Percentiles rank a stretch among this genome's conserved stretches.
Conservation (phyloP, 176 grass and related monocot genomes). For the Oryza australiensis region DNA sequence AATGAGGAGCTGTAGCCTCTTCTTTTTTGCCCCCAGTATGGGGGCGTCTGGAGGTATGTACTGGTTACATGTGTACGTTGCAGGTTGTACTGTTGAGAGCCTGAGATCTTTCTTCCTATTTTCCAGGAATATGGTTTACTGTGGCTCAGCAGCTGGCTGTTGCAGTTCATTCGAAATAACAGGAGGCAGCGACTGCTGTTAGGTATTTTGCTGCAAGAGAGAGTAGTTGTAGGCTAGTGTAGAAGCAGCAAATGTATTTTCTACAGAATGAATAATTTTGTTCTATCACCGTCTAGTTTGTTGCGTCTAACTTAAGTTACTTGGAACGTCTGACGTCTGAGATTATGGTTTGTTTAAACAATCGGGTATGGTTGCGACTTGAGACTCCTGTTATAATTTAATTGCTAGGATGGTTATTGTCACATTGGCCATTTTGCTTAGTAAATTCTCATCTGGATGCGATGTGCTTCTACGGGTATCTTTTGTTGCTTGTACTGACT, state of each 20-base stretch:
- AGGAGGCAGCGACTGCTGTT: neutral
- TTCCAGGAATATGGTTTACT: slow-evolving; percentile 4
- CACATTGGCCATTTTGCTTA: neutral
- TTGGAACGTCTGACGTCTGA: neutral
- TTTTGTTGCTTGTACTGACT: no score
- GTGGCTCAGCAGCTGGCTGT: neutral
- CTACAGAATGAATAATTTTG: neutral
- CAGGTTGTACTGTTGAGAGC: neutral
- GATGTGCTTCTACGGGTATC: neutral
- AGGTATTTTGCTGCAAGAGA: neutral
- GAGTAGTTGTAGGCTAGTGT: slow-evolving; percentile 42
- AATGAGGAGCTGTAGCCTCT: slow-evolving; percentile 21
- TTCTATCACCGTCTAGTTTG: neutral
- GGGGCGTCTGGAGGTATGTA: slow-evolving; percentile 1
- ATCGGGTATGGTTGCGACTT: neutral
- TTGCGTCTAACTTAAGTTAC: neutral
- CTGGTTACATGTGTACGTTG: neutral
- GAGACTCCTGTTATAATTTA: neutral
- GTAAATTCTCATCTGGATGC: neutral
- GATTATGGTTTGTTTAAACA: slow-evolving; percentile 3
- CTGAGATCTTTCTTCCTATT: neutral
- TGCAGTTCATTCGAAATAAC: slow-evolving; percentile 32
- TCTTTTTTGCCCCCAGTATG: neutral
- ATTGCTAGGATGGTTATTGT: slow-evolving; percentile 19
- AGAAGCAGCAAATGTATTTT: slow-evolving; percentile 38